Conservation (phyloP, 1,284 basidiomycete species). For the Microbotryum intermedium region DNA sequence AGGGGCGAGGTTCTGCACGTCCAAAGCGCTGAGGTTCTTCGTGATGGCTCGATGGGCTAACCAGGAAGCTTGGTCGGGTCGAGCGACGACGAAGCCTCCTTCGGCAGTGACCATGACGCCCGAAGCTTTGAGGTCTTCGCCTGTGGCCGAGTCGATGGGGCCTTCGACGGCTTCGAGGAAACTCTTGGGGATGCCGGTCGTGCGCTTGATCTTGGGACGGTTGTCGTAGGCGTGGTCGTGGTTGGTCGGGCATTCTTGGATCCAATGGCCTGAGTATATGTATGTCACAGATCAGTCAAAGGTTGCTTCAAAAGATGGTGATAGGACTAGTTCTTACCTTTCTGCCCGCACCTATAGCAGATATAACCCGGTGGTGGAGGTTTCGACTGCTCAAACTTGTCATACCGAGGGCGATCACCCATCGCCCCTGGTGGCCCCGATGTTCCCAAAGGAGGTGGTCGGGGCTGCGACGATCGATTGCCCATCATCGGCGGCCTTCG, state of each 20-base stretch:
- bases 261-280: constrained; percentile 88
- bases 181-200: constrained; percentile 84
- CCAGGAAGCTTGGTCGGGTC: constrained; percentile 85
- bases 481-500: too few relatives aligned
- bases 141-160: constrained; percentile 44
- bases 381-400: constrained; percentile 5
- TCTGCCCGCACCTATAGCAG: constrained; percentile 97
- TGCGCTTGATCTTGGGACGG: constrained; percentile 88
- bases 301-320: background rate
- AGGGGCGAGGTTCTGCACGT: constrained; percentile 71
- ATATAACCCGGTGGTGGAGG: constrained; percentile 84
- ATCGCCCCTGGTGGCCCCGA: too few relatives aligned
- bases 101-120: constrained; percentile 96
- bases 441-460: too few relatives aligned
- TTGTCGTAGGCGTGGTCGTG: constrained; percentile 91
- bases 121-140: constrained; percentile 14
- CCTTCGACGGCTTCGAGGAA: constrained; percentile 95
- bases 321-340: constrained; percentile 53
- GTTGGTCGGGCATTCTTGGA: constrained; percentile 97
- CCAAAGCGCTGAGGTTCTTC: constrained; percentile 68
- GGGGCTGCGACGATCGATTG: too few relatives aligned
- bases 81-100: constrained; percentile 88
- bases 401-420: too few relatives aligned
- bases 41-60: constrained; percentile 72
- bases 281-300: constrained; percentile 9